Percentiles rank a stretch among this genome's conserved stretches.
Conservation (phyloP, 164 flowering plant species). For the Annona squamosa region DNA sequence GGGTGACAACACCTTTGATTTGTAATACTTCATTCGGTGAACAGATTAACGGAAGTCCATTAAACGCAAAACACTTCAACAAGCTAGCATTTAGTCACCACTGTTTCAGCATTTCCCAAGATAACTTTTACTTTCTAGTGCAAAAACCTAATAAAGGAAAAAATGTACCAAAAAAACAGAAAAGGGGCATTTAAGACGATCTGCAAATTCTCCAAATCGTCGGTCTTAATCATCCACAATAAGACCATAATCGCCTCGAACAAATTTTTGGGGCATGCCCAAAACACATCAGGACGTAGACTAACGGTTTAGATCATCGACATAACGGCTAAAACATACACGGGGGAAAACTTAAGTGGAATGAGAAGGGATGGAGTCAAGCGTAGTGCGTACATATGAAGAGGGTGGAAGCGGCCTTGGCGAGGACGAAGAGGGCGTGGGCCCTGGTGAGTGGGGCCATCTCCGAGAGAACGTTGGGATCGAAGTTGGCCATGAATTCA, state of each 20-base stretch:
- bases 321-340: neutral
- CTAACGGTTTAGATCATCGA: neutral
- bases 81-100: neutral
- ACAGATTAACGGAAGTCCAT: neutral
- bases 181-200: neutral
- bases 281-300: neutral
- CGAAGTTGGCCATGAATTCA: slow-evolving; percentile 40
- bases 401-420: slow-evolving; percentile 53
- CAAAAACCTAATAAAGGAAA: neutral
- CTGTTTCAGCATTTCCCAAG: neutral
- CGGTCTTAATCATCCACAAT: neutral
- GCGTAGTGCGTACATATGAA: slow-evolving; percentile 34
- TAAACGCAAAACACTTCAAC: neutral
- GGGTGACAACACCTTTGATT: too few relatives aligned
- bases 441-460: slow-evolving; percentile 72
- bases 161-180: neutral
- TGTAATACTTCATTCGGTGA: neutral
- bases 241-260: neutral
- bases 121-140: neutral
- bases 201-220: too few relatives aligned
- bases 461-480: slow-evolving; percentile 47
- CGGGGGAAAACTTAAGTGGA: neutral
- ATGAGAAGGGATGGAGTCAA: neutral
- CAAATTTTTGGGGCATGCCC: neutral
- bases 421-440: slow-evolving; percentile 49